Percentiles rank a stretch among this genome's conserved stretches.
Evolutionary conservation across 352 stramenopile species (phyloP).

Genomic region (Phytophthora idaei): DNA sequence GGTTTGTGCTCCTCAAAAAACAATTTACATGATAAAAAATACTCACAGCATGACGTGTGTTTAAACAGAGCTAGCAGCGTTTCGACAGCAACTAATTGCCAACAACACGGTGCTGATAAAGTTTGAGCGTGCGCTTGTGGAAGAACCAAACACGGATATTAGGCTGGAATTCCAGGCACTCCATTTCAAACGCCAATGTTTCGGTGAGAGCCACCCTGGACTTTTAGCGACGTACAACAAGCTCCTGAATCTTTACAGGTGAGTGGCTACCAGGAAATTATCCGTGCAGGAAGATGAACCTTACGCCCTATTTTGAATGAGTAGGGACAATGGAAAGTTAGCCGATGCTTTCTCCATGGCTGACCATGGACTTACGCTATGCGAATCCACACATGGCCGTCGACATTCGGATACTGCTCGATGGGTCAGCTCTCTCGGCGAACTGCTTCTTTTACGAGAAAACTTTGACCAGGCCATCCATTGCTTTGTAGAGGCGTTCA

Average conservation of each 20-base stretch:
- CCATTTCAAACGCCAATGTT: slow-evolving; percentile 48
- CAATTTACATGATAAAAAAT: background rate
- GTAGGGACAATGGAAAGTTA: slow-evolving; percentile 32
- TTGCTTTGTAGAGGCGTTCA: slow-evolving; percentile 41
- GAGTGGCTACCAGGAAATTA: background rate
- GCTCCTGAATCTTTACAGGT: slow-evolving; percentile 54
- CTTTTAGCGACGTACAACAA: slow-evolving; percentile 45
- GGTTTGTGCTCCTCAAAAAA: slow-evolving; percentile 30
- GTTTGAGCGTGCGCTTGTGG: slow-evolving; percentile 23
- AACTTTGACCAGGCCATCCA: slow-evolving; percentile 42
- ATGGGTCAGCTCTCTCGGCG: slow-evolving; percentile 53
- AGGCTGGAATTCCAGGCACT: slow-evolving; percentile 61
- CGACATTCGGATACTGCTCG: slow-evolving; percentile 42
- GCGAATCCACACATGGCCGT: slow-evolving; percentile 41
- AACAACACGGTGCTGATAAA: slow-evolving; percentile 15
- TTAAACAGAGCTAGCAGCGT: slow-evolving; percentile 36
- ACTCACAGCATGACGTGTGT: background rate
- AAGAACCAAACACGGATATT: slow-evolving; percentile 42
- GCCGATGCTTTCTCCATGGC: slow-evolving; percentile 37
- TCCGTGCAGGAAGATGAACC: background rate
- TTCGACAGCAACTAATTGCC: slow-evolving; percentile 21
- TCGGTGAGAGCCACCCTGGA: slow-evolving; percentile 41
- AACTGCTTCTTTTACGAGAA: slow-evolving; percentile 40
- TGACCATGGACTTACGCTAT: slow-evolving; percentile 50
- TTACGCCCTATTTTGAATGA: background rate